These are phyloP conservation scores for Blepharisma stoltei DNA, from an alignment of 73 alveolate species.

Conservation along the genomic window DNA sequence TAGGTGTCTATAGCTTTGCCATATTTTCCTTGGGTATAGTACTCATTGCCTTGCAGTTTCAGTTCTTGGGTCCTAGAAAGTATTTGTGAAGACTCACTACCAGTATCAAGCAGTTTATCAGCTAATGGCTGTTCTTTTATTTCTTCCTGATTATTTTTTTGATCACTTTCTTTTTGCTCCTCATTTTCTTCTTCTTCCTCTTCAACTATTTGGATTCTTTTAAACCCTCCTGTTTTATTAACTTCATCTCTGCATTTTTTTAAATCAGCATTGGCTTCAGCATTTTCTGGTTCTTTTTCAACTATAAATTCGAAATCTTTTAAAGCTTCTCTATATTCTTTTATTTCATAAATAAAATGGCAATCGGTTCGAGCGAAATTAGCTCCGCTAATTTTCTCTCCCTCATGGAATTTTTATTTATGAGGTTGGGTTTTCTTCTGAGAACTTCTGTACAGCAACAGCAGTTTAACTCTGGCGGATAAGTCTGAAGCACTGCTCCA, in stretches of 20 bases:
- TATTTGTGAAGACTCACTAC: neutral
- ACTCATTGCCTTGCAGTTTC: slow-evolving; percentile 79
- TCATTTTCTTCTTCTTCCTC: slow-evolving; percentile 19
- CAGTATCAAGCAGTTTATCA: neutral
- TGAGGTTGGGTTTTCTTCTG: too few relatives aligned
- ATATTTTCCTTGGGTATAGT: slow-evolving; percentile 56
- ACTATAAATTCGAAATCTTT: slow-evolving; percentile 69
- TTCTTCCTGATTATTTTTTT: neutral
- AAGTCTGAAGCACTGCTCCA: too few relatives aligned
- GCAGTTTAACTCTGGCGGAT: too few relatives aligned
- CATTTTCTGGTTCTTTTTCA: slow-evolving; percentile 70
- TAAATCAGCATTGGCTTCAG: slow-evolving; percentile 62
- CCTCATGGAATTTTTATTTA: too few relatives aligned
- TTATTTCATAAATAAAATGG: too few relatives aligned
- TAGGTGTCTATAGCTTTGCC: slow-evolving; percentile 42
- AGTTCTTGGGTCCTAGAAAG: slow-evolving; percentile 58
- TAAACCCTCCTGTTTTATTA: neutral
- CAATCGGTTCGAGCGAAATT: too few relatives aligned
- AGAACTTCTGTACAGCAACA: too few relatives aligned
- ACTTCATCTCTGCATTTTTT: slow-evolving; percentile 46
- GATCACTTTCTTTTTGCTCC: neutral
- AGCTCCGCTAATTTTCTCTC: too few relatives aligned
- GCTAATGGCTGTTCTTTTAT: neutral
- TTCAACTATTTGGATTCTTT: slow-evolving; percentile 19
- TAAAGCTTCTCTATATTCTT: slow-evolving; percentile 71